These are phyloP conservation scores for Fistulinella cinereoalba DNA, from an alignment of 1,284 basidiomycete genomes.

Conservation along the genomic window DNA sequence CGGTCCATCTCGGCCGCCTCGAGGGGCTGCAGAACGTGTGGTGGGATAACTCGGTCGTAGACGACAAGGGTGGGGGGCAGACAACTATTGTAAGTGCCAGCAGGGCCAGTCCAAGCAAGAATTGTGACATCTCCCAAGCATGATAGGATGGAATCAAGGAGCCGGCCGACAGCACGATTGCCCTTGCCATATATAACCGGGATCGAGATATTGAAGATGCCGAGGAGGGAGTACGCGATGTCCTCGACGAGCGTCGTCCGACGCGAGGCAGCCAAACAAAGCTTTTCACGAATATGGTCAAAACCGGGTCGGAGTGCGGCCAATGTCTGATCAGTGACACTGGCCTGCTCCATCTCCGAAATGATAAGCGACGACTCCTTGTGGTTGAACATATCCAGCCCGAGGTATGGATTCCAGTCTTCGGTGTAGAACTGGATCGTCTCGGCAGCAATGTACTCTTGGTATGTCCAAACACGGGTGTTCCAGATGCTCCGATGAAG, in stretches of 20 bases:
- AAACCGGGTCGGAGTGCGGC: neutral
- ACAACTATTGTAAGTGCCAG: constrained; percentile 3
- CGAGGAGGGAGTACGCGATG: neutral
- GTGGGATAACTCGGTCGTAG: neutral
- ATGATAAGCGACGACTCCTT: neutral
- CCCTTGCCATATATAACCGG: neutral
- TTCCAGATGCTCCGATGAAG: too few species aligned
- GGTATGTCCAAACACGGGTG: too few species aligned
- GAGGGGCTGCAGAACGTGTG: neutral
- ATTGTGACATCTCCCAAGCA: constrained; percentile 7
- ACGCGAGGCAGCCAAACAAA: constrained; percentile 6
- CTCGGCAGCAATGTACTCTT: too few species aligned
- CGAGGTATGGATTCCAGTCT: too few species aligned
- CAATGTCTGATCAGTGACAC: neutral
- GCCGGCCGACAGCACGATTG: neutral
- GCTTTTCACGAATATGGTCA: constrained; percentile 7
- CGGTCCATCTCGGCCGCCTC: neutral
- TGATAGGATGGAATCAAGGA: constrained; percentile 5
- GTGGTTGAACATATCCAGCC: neutral
- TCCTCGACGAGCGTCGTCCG: constrained; percentile 1
- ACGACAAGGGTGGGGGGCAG: neutral
- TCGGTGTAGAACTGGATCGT: too few species aligned
- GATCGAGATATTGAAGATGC: constrained; percentile 5
- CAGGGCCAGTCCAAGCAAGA: constrained; percentile 6
- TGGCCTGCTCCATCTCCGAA: neutral